Base-by-base conservation (phyloP, 2,329 filamentous ascomycete genomes). In the Trichoderma sp. region DNA sequence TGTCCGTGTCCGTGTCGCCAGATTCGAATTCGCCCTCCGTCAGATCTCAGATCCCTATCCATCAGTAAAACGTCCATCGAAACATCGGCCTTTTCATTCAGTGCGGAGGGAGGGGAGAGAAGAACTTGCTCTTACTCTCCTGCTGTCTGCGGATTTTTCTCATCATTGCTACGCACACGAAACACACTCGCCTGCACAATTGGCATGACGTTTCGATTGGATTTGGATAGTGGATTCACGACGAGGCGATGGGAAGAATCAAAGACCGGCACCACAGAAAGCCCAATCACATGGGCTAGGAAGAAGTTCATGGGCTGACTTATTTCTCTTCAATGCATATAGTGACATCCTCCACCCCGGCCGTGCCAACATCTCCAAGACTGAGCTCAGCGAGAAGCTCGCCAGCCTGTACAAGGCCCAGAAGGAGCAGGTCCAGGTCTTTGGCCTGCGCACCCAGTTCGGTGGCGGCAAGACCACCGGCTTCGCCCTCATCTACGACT, bases 391-490 rank as follows among this genome's bases (percentile, higher is more conserved):
- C 83, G 91, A 91, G 85, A 98, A 98, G 92, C 93, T 99, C 83
- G 92, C 93, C 85, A 91, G 93, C 88, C 91, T 98, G 84, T 99
- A 99, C 95, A 98, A 98, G 93, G 93, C 95, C 87, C 93, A 93
- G 89, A 97, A 98, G 91, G 95, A 98, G 85, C 94, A 97, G 89
- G 93, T 98, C 88, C 95, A 93, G 87, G 95, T 98, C 87, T 99
- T 99, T 87, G 97, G 97, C 85, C 95, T 99, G 88, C 94, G 95
- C 88, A 99, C 97, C 83, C 96, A 98, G 87, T 99, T 94, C 87
- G 97, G 97, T 96, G 97, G 97, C 86, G 97, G 97, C 91, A 99
- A 99, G 94, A 98, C 94, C 88, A 98, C 96, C 81, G 97, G 97
- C 84, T 99, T 99, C 87, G 97, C 95, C 81, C 95, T 98, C 84